phyloP scores from a whole-genome alignment of 352 stramenopile genomes.

The Pythium scleroteichum region DNA sequence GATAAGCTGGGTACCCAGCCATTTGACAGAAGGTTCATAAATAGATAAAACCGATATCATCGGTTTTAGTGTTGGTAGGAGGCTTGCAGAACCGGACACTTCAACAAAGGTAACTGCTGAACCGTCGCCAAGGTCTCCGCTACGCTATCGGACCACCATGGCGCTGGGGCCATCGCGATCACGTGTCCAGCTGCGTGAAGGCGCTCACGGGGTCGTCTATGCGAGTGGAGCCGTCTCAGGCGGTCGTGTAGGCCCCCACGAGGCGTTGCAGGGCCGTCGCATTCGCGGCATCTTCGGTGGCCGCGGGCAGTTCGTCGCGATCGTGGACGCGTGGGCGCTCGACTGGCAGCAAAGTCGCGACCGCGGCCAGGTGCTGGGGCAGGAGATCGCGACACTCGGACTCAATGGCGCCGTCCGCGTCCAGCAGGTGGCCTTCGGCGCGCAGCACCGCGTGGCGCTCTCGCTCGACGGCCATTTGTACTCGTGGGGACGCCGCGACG shows the following conservation, averaged over 20 bases:
- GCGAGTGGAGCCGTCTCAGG: slow-evolving; percentile 40
- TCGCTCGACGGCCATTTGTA: slow-evolving; percentile 66
- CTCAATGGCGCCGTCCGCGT: slow-evolving; percentile 50
- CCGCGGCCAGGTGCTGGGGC: slow-evolving; percentile 31
- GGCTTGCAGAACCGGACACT: no score
- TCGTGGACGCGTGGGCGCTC: slow-evolving; percentile 59
- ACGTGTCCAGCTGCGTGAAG: neutral
- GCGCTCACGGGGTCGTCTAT: slow-evolving; percentile 53
- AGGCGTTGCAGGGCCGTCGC: slow-evolving; percentile 46
- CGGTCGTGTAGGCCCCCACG: slow-evolving; percentile 28
- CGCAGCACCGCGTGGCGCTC: slow-evolving; percentile 54
- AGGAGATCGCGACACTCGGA: slow-evolving; percentile 33
- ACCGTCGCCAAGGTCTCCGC: no score
- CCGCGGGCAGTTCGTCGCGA: slow-evolving; percentile 47
- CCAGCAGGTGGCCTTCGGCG: slow-evolving; percentile 52
- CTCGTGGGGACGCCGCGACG: slow-evolving; percentile 50
- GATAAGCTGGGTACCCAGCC: no score
- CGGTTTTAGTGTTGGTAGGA: no score
- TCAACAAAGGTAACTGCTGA: no score
- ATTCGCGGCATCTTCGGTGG: slow-evolving; percentile 51
- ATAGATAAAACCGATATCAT: no score
- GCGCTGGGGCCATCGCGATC: no score
- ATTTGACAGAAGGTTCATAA: no score
- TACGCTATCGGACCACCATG: no score
- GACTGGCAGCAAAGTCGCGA: slow-evolving; percentile 34